Percentiles rank a stretch among this genome's conserved stretches.
These are phyloP conservation scores for Coemansia sp. DNA, from an alignment of 192 early-diverging fungal genomes.

Conservation along the genomic window DNA sequence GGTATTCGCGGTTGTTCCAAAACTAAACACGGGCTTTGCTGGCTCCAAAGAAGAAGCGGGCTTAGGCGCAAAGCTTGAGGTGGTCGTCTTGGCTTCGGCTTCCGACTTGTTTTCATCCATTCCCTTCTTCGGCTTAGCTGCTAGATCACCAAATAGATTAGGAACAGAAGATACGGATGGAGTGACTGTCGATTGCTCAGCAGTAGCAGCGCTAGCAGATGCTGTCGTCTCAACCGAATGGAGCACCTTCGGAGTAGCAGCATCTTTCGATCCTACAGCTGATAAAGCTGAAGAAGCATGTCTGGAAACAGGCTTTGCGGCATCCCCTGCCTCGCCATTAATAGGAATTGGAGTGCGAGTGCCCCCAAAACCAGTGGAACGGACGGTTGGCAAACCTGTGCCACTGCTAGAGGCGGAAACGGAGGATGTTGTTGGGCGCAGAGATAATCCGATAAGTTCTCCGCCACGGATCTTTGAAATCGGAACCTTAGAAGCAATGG, in stretches of 20 bases:
- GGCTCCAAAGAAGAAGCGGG: slow-evolving; percentile 3
- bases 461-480: slow-evolving; percentile 45
- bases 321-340: slow-evolving; percentile 23
- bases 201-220: not conserved
- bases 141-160: not conserved
- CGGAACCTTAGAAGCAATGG: slow-evolving; percentile 47
- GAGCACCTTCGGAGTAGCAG: not conserved
- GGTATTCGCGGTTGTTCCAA: slow-evolving; percentile 5
- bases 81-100: not conserved
- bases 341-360: slow-evolving; percentile 43
- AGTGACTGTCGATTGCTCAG: not conserved
- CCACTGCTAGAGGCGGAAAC: slow-evolving; percentile 4
- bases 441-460: slow-evolving; percentile 48
- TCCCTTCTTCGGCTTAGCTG: not conserved
- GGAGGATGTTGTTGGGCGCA: slow-evolving; percentile 24
- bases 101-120: not conserved
- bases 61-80: slow-evolving; percentile 18
- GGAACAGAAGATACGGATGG: not conserved
- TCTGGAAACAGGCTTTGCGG: not conserved
- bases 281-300: not conserved
- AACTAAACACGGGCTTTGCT: slow-evolving; percentile 17
- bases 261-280: not conserved
- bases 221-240: not conserved
- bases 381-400: slow-evolving; percentile 12
- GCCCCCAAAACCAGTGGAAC: slow-evolving; percentile 50